These are phyloP conservation scores for Saccharomyces hybrid DNA, from an alignment of 1,139 yeast species.

Conservation along the genomic window DNA sequence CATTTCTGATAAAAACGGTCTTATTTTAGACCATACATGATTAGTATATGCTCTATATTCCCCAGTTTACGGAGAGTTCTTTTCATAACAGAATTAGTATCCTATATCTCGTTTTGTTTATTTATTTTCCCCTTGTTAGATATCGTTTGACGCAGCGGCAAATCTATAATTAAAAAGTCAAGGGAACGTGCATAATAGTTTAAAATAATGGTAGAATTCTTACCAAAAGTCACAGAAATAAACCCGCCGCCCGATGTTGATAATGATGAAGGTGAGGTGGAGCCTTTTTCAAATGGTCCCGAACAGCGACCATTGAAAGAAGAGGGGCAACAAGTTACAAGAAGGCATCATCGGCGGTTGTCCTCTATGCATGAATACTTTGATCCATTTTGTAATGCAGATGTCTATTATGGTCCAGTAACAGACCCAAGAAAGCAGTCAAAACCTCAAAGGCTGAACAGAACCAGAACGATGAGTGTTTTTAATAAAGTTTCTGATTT, in stretches of 20 bases:
- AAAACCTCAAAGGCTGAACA: constrained; percentile 10
- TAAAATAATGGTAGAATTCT: neutral
- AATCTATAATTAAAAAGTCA: neutral
- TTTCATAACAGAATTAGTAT: neutral
- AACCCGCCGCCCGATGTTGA: neutral
- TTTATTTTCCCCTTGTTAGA: neutral
- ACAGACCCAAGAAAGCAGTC: constrained; percentile 41
- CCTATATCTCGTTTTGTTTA: neutral
- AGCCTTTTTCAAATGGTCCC: neutral
- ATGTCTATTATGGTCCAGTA: constrained; percentile 59
- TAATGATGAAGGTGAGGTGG: neutral
- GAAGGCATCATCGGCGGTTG: constrained; percentile 20
- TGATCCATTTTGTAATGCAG: constrained; percentile 66
- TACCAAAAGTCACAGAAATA: neutral
- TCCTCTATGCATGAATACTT: constrained; percentile 28
- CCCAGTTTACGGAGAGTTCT: neutral
- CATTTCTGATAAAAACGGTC: neutral
- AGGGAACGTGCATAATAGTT: neutral
- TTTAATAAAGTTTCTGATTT: constrained; percentile 27
- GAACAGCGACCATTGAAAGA: neutral
- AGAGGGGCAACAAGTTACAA: constrained; percentile 2
- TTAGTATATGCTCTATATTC: neutral
- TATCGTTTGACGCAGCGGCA: neutral
- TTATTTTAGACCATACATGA: neutral
- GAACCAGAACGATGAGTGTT: constrained; percentile 37